Conservation (phyloP, 2,329 filamentous ascomycete genomes). For the Sclerotiophoma versabilis region DNA sequence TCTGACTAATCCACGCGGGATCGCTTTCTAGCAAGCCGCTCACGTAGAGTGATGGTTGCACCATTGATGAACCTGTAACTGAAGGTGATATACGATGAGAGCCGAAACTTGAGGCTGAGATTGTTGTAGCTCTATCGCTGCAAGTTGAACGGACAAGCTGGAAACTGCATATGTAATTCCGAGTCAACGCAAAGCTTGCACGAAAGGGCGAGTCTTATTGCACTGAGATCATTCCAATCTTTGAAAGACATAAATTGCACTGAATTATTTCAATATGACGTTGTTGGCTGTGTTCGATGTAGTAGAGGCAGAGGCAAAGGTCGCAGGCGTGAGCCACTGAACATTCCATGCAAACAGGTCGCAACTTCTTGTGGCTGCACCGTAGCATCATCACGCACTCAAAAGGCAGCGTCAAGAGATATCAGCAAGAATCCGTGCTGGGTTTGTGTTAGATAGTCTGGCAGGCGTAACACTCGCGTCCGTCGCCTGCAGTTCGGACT, state of each 20-base stretch:
- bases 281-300: slow-evolving; percentile 20
- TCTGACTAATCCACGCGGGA: neutral
- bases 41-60: no score
- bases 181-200: no score
- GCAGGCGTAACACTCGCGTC: slow-evolving; percentile 26
- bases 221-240: no score
- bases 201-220: no score
- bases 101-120: no score
- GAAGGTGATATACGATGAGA: no score
- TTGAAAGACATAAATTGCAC: no score
- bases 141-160: no score
- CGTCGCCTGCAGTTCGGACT: neutral
- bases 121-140: no score
- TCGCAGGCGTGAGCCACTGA: slow-evolving; percentile 10
- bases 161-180: no score
- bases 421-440: neutral
- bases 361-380: slow-evolving; percentile 33
- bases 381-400: slow-evolving; percentile 29
- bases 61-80: no score
- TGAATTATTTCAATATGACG: slow-evolving; percentile 32
- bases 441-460: neutral
- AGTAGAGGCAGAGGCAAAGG: neutral
- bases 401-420: neutral
- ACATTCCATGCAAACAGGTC: slow-evolving; percentile 28
- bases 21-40: neutral